Evolutionary conservation across 2,329 filamentous ascomycete species (phyloP).

Genomic region (Aureobasidium sp.): DNA sequence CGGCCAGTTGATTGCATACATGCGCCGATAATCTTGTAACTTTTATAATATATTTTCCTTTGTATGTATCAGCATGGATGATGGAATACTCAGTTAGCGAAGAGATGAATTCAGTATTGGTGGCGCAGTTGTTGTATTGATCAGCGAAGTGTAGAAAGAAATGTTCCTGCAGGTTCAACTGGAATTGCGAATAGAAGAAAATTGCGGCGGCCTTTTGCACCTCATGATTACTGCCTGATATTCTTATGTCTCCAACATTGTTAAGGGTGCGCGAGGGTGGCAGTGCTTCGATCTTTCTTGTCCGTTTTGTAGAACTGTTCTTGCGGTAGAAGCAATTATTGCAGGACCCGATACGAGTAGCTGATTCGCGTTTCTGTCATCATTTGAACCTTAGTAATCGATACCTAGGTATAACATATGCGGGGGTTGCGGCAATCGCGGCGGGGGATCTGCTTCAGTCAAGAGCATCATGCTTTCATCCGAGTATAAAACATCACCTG

Average conservation of each 20-base stretch:
- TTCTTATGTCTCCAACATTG: not conserved
- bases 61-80: not conserved
- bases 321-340: not conserved
- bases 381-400: not conserved
- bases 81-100: not conserved
- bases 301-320: not conserved
- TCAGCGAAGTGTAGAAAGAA: not conserved
- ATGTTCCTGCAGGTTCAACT: not conserved
- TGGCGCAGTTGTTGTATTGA: not conserved
- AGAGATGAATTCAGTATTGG: no score
- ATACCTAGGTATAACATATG: not conserved
- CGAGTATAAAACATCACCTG: not conserved
- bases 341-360: not conserved
- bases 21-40: not conserved
- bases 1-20: conserved; percentile 28
- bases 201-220: not conserved
- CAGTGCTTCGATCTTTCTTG: not conserved
- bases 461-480: not conserved
- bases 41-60: not conserved
- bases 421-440: not conserved
- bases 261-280: not conserved
- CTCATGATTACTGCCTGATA: not conserved
- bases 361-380: not conserved
- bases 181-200: not conserved
- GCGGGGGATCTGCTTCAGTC: not conserved